Percentiles rank a stretch among this genome's conserved stretches.
Conservation (phyloP, 139 green algal species). For the Chlamydomonas sphaeroides region DNA sequence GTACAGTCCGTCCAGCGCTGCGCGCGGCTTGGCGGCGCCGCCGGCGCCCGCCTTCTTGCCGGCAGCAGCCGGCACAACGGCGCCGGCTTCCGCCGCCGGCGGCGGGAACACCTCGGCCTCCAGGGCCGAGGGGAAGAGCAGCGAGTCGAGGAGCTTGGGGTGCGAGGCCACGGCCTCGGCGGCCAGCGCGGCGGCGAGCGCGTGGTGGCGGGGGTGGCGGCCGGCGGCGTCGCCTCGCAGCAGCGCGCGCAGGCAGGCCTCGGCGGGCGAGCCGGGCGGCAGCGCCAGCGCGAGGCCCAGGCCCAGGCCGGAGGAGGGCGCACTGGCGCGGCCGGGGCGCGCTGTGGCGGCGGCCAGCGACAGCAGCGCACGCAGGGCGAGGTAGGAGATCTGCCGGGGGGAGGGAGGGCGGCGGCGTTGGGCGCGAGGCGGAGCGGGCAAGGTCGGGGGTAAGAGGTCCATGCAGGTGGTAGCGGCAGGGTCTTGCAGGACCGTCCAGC, state of each 20-base stretch:
- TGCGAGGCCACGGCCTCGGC: constrained; percentile 48
- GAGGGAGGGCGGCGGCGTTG: too few relatives aligned
- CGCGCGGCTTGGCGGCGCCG: background rate
- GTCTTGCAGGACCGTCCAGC: too few relatives aligned
- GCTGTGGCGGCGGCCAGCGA: constrained; percentile 33
- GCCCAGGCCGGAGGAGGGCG: constrained; percentile 13
- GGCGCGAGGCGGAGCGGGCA: too few relatives aligned
- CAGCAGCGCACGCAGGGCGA: constrained; percentile 39
- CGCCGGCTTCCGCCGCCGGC: background rate
- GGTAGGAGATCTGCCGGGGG: constrained; percentile 30
- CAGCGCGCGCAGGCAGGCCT: constrained; percentile 37
- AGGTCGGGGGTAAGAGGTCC: too few relatives aligned
- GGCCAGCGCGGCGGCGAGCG: constrained; percentile 55
- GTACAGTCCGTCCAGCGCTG: constrained; percentile 66
- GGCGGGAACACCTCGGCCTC: constrained; percentile 15
- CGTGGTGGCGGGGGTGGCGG: background rate
- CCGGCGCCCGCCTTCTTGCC: background rate
- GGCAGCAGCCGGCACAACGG: background rate
- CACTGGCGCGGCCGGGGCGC: constrained; percentile 27
- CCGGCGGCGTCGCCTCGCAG: background rate
- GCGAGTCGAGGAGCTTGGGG: constrained; percentile 59
- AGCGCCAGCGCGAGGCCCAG: constrained; percentile 21
- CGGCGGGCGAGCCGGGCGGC: constrained; percentile 14
- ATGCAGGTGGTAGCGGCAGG: too few relatives aligned
- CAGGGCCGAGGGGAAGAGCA: constrained; percentile 65